Evolutionary conservation across 163 green algal genomes (phyloP), one percentile per base, ranked within the genome.

Genomic region (Chloromonas sp.): DNA sequence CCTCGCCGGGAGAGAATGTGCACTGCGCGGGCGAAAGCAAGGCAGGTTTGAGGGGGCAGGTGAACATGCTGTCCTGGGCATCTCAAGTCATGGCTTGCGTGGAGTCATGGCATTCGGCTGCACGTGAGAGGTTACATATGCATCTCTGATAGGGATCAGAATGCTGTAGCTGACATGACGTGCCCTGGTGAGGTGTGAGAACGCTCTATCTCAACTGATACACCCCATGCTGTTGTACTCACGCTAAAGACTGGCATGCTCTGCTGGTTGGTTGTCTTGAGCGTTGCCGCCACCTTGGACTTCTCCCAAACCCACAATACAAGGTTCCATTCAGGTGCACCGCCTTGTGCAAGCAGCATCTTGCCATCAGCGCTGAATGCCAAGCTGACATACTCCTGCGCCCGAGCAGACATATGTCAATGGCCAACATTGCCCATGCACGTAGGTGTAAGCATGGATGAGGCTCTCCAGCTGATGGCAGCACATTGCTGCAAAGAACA

Each of bases 271-370:
- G 88, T 93, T 57, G 92, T 94, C 62, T 91, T 88, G 15, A 88
- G 76, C 11, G 82, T 82, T 87, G n/a, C 86, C 81, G 86, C 87
- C 61, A 97, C 84, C 83, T 98, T 98, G 86, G 85, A 89, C 88
- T 97, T 97, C 85, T 98, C 96, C 95, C 95, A 98, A 0, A 92
- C 84, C 95, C 95, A 98, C 57, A 98, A 84, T 71, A 95, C 88
- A 70, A 98, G 86, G 85, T 94, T 97, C 92, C 94, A 98, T 15
- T 98, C 95, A 36, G 95, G 95, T 0, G 89, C 92, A 5, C 93
- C 96, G 57, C 92, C 94, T 86, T 98, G 95, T 1, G 92, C 94
- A 60, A 93, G 91, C 82, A 98, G 87, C 84, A 94, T 88, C 87
- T 94, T 95, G 3, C 92, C 93, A 83, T 98, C 95, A 70, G 91